These are phyloP conservation scores for Alternaria angustiovoidea DNA, from an alignment of 2,329 filamentous ascomycete species.

Conservation along the genomic window DNA sequence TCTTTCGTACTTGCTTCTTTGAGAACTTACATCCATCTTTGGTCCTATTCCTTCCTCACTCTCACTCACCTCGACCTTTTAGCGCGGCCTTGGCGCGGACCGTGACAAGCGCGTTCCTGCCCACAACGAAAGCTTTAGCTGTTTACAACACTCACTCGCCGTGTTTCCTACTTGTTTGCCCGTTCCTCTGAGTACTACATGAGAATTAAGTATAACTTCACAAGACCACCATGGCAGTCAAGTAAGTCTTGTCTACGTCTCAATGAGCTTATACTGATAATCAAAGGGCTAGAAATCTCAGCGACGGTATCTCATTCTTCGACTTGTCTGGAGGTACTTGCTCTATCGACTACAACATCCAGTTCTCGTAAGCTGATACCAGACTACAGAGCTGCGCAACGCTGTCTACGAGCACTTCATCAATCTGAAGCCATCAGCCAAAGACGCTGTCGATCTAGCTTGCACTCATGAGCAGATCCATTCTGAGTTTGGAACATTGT, in stretches of 20 bases:
- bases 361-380: not conserved
- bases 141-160: no score
- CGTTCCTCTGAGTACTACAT: not conserved
- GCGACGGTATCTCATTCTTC: not conserved
- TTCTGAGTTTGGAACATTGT: no score
- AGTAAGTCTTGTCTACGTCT: not conserved
- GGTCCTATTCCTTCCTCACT: no score
- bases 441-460: no score
- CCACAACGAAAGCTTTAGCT: no score
- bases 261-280: not conserved
- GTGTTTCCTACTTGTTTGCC: no score
- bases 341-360: fast-evolving
- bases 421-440: not conserved
- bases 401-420: not conserved
- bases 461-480: no score
- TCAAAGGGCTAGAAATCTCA: not conserved
- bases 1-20: no score
- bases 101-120: not conserved
- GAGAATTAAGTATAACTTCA: fast-evolving
- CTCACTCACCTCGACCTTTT: not conserved
- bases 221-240: not conserved
- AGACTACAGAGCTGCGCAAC: not conserved
- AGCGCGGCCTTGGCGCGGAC: not conserved
- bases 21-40: no score
- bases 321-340: not conserved